These are phyloP conservation scores for Schizothecium vesticola DNA, from an alignment of 495 filamentous ascomycete genomes.

Conservation along the genomic window DNA sequence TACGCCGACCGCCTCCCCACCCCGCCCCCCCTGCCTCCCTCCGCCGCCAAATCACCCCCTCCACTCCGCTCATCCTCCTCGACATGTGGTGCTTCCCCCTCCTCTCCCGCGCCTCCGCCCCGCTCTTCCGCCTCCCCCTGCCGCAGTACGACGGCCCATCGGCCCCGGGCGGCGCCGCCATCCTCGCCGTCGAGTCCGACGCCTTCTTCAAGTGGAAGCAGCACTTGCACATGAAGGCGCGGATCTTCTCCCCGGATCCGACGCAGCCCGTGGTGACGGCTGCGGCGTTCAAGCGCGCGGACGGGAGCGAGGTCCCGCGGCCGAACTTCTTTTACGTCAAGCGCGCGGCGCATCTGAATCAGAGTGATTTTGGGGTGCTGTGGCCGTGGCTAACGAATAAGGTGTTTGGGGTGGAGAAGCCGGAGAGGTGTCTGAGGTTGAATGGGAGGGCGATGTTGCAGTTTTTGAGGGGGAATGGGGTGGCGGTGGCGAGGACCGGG, in stretches of 20 bases:
- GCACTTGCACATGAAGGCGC: slow-evolving; percentile 56
- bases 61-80: slow-evolving; percentile 56
- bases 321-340: slow-evolving; percentile 60
- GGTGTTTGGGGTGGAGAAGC: slow-evolving; percentile 54
- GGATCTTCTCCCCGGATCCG: slow-evolving; percentile 49
- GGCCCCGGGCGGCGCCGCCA: slow-evolving; percentile 40
- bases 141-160: slow-evolving; percentile 51
- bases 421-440: slow-evolving; percentile 55
- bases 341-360: slow-evolving; percentile 61
- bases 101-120: slow-evolving; percentile 44
- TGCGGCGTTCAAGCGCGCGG: slow-evolving; percentile 19
- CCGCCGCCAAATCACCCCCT: slow-evolving; percentile 55
- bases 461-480: slow-evolving; percentile 45
- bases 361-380: slow-evolving; percentile 73
- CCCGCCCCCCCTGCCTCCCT: slow-evolving; percentile 48
- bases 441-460: slow-evolving; percentile 61
- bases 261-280: slow-evolving; percentile 22
- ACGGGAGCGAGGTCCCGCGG: slow-evolving; percentile 21
- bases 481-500: slow-evolving; percentile 44
- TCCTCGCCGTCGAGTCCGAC: slow-evolving; percentile 62
- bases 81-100: slow-evolving; percentile 73
- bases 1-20: slow-evolving; percentile 42
- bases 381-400: slow-evolving; percentile 61
- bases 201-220: slow-evolving; percentile 67
- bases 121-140: slow-evolving; percentile 59